Percentiles rank a stretch among this genome's conserved stretches.
Evolutionary conservation across 2,329 filamentous ascomycete species (phyloP).

Genomic region (Penicillium sp.): DNA sequence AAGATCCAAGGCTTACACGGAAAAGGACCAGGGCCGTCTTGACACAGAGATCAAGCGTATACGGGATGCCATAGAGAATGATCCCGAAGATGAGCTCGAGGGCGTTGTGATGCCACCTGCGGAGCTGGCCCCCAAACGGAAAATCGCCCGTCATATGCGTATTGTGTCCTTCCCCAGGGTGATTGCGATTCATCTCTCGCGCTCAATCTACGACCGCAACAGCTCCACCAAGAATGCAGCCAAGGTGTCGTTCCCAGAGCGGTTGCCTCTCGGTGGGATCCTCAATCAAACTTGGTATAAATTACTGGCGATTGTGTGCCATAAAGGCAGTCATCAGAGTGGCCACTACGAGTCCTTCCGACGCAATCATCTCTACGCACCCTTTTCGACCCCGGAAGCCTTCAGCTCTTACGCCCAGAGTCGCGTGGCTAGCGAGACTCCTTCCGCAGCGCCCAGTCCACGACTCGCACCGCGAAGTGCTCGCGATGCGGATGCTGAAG

Average conservation of each 20-base stretch:
- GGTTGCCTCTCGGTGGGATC: conserved; percentile 73
- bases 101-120: conserved; percentile 69
- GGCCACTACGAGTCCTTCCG: conserved; percentile 97
- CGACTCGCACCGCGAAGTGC: conserved; percentile 36
- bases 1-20: conserved; percentile 49
- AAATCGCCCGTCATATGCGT: conserved; percentile 79
- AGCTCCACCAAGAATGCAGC: conserved; percentile 88
- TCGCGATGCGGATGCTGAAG: conserved; percentile 23
- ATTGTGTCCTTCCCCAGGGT: conserved; percentile 85
- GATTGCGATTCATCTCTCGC: conserved; percentile 82
- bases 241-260: conserved; percentile 87
- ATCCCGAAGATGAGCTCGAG: conserved; percentile 71
- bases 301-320: conserved; percentile 79
- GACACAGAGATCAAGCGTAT: conserved; percentile 60
- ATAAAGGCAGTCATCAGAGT: conserved; percentile 92
- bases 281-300: conserved; percentile 74
- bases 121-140: conserved; percentile 69
- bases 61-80: conserved; percentile 62
- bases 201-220: conserved; percentile 80
- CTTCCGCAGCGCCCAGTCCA: conserved; percentile 46
- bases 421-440: conserved; percentile 48
- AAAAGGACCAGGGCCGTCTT: conserved; percentile 48
- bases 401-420: conserved; percentile 71
- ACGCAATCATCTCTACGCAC: conserved; percentile 70
- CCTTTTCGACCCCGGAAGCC: conserved; percentile 74